Evolutionary conservation across 345 rosid genomes (phyloP).

Genomic region (Mercurialis annua): DNA sequence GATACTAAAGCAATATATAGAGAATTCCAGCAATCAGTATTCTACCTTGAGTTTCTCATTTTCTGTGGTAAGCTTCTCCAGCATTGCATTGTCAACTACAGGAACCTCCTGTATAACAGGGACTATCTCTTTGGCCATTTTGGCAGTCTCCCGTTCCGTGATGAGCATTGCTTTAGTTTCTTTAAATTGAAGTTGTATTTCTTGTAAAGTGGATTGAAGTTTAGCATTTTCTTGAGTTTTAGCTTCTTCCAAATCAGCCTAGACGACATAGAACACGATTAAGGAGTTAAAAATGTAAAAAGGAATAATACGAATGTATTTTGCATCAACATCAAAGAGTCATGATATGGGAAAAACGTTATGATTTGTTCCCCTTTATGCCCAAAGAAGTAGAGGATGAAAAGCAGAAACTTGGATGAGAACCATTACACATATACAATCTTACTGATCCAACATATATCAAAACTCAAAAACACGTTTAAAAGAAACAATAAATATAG

Average conservation of each 20-base stretch:
- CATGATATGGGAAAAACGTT: background rate
- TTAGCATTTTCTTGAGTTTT: constrained; percentile 86
- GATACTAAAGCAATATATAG: constrained; percentile 4
- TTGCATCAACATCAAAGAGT: background rate
- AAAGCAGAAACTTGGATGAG: background rate
- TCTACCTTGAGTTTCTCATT: constrained; percentile 90
- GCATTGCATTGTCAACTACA: constrained; percentile 63
- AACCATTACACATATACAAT: background rate
- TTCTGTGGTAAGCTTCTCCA: constrained; percentile 77
- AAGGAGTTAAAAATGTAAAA: background rate
- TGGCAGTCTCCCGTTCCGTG: constrained; percentile 75
- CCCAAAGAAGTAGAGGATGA: background rate
- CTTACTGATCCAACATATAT: background rate
- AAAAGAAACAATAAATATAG: constrained; percentile 1
- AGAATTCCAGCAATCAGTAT: constrained; percentile 17
- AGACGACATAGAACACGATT: constrained; percentile 14
- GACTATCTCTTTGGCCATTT: constrained; percentile 53
- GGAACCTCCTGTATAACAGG: constrained; percentile 89
- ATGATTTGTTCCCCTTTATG: background rate
- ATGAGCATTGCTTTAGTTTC: constrained; percentile 74
- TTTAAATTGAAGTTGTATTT: constrained; percentile 74
- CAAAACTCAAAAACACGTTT: background rate
- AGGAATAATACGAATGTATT: background rate
- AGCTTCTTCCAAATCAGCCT: constrained; percentile 95
- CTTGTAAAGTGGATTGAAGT: constrained; percentile 76